Evolutionary conservation across 176 grass and related monocot species (phyloP), one percentile per base, ranked within the genome.

Genomic region (Raddia distichophylla): DNA sequence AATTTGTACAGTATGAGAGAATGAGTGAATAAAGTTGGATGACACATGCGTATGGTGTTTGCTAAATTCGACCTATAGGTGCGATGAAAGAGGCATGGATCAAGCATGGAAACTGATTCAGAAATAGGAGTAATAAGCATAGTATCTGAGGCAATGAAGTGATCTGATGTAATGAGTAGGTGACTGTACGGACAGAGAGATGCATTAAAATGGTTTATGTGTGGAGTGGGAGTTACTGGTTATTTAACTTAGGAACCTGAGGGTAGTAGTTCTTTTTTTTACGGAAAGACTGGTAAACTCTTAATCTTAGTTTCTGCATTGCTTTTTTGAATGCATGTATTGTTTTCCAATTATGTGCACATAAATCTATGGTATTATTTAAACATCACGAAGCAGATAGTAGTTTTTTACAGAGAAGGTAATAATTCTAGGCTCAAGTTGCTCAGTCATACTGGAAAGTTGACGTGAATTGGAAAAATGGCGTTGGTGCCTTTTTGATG

Each of bases 41-140:
- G 60, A 57, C 73, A 8, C 43, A 45, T 75, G 10, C 18, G 10
- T 57, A 54, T 6, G 33, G 20, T 68, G 64, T 63, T 69, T 63
- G 33, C 37, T 60, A 64, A 75, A 80, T 69, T 34, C 53, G 63
- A 75, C 46, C 35, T 84, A 16, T 80, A 17, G 15, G 76, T 13
- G 5, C 55, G 35, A 61, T 75, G 76, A 62, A 35, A 45, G 7
- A 16, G 35, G 66, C 34, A 12, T 0, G 48, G 9, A 57, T 37
- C 11, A 54, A 65, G 60, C 74, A 43, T 18, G 32, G 17, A 6
- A 66, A 83, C 10, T 49, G 17, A 22, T 74, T 57, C 33, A 12
- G 42, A 67, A 67, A 50, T 49, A n/a, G 43, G 57, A 66, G 9
- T 45, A 73, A 52, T 62, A 42, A 86, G 16, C 35, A 20, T 60